These are phyloP conservation scores for Tylopilus vinaceipallidus DNA, from an alignment of 768 basidiomycete species.

Conservation along the genomic window DNA sequence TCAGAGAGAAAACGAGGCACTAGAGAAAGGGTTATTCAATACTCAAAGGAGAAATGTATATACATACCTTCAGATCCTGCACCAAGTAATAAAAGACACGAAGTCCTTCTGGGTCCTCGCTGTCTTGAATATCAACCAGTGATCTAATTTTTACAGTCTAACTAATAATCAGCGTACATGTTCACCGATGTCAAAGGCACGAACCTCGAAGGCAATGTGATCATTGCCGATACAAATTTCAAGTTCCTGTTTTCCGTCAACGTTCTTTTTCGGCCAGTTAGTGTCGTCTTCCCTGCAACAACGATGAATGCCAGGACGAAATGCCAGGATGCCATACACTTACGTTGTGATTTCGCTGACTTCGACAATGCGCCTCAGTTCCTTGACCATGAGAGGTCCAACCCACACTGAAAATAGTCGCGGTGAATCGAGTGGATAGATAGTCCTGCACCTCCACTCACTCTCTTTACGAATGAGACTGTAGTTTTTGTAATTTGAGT, in stretches of 20 bases:
- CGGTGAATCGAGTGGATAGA: neutral
- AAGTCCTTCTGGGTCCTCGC: conserved; percentile 95
- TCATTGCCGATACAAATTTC: conserved; percentile 93
- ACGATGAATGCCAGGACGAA: neutral
- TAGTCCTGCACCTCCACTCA: conserved; percentile 45
- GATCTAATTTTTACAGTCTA: conserved; percentile 99
- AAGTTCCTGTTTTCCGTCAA: conserved; percentile 96
- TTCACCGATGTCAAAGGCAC: conserved; percentile 15
- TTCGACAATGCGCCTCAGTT: conserved; percentile 92
- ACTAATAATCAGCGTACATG: neutral
- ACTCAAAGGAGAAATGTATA: neutral
- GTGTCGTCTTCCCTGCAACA: conserved; percentile 90
- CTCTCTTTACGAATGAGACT: conserved; percentile 98
- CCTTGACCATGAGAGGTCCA: conserved; percentile 87
- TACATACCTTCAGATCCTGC: conserved; percentile 87
- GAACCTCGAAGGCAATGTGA: conserved; percentile 95
- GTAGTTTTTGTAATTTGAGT: conserved; percentile 99
- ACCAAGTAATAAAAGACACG: conserved; percentile 98
- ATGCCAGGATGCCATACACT: neutral
- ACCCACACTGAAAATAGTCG: conserved; percentile 74
- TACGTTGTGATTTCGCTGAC: conserved; percentile 94
- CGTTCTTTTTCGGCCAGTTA: conserved; percentile 99
- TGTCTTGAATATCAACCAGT: conserved; percentile 94
- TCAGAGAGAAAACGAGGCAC: conserved; percentile 98
- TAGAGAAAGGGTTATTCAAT: conserved; percentile 31